Percentiles rank a stretch among this genome's conserved stretches.
Evolutionary conservation across 1,139 yeast species (phyloP).

Genomic region (Taphrina wiesneri): DNA sequence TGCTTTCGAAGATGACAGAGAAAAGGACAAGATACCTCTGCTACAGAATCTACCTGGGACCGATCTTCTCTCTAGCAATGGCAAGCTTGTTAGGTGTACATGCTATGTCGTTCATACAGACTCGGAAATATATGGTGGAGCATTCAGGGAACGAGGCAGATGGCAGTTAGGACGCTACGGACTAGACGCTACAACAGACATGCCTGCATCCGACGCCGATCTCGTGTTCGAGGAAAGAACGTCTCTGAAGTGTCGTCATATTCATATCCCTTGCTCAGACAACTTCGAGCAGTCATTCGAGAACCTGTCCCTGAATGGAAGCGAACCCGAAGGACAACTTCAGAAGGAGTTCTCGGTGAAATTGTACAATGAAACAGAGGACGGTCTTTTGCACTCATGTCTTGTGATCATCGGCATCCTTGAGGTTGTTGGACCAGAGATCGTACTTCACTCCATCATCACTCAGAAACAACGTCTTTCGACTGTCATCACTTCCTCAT

Average conservation of each 20-base stretch:
- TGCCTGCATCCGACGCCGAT: conserved; percentile 9
- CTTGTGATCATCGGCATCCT: conserved; percentile 25
- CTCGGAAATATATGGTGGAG: conserved; percentile 27
- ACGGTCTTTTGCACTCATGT: conserved; percentile 24
- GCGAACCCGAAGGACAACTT: background rate
- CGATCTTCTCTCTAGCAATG: background rate
- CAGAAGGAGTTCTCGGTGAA: background rate
- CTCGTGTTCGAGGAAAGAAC: conserved; percentile 22
- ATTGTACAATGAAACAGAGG: conserved; percentile 28
- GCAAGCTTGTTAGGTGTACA: conserved; percentile 5
- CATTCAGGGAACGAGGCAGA: conserved; percentile 7
- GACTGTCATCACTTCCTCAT: conserved; percentile 1
- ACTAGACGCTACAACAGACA: conserved; percentile 1
- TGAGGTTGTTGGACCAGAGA: conserved; percentile 2
- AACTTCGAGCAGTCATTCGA: background rate
- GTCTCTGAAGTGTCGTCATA: background rate
- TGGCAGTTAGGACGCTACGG: conserved; percentile 33
- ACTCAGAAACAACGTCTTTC: conserved; percentile 19
- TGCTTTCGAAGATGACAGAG: conserved; percentile 20
- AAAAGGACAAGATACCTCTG: conserved; percentile 18
- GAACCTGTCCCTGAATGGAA: background rate
- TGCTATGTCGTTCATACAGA: conserved; percentile 30
- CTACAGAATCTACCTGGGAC: background rate
- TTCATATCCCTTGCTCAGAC: background rate
- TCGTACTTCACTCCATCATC: conserved; percentile 15